These are phyloP conservation scores for Erythrophleum fordii DNA, from an alignment of 306 rosid species.

Conservation along the genomic window DNA sequence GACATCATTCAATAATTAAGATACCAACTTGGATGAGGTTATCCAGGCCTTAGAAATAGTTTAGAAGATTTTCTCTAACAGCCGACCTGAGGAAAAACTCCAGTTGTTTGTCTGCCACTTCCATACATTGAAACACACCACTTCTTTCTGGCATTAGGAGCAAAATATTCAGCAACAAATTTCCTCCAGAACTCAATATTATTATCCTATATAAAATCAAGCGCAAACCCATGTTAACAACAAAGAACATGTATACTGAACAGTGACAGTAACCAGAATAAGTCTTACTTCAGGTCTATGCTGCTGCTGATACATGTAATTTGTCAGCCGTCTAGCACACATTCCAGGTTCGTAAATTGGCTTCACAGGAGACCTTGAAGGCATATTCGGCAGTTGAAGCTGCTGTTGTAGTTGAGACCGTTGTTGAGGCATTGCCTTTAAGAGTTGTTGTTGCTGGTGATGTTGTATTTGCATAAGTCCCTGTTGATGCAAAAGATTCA, in stretches of 20 bases:
- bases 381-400: slow-evolving; percentile 77
- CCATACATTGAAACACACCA: slow-evolving; percentile 99
- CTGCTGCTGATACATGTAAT: slow-evolving; percentile 94
- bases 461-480: slow-evolving; percentile 77
- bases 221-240: slow-evolving; percentile 34
- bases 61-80: slow-evolving; percentile 38
- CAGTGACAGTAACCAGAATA: slow-evolving; percentile 12
- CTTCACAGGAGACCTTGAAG: slow-evolving; percentile 80
- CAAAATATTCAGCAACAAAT: slow-evolving; percentile 93
- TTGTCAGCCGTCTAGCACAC: slow-evolving; percentile 95
- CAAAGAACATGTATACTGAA: not conserved
- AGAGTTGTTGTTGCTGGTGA: slow-evolving; percentile 82
- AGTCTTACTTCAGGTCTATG: slow-evolving; percentile 88
- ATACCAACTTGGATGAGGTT: slow-evolving; percentile 40
- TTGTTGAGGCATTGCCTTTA: slow-evolving; percentile 89
- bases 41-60: slow-evolving; percentile 30
- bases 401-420: slow-evolving; percentile 83
- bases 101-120: slow-evolving; percentile 90
- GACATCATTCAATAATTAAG: slow-evolving; percentile 28
- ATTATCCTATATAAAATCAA: slow-evolving; percentile 68
- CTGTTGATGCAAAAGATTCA: slow-evolving; percentile 82
- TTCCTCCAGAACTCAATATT: slow-evolving; percentile 97
- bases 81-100: slow-evolving; percentile 96
- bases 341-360: slow-evolving; percentile 92
- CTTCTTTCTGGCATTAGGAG: slow-evolving; percentile 95